Percentiles rank a stretch among this genome's conserved stretches.
These are phyloP conservation scores for Scheffersomyces stipitis DNA, from an alignment of 805 yeast genomes.

Conservation along the genomic window DNA sequence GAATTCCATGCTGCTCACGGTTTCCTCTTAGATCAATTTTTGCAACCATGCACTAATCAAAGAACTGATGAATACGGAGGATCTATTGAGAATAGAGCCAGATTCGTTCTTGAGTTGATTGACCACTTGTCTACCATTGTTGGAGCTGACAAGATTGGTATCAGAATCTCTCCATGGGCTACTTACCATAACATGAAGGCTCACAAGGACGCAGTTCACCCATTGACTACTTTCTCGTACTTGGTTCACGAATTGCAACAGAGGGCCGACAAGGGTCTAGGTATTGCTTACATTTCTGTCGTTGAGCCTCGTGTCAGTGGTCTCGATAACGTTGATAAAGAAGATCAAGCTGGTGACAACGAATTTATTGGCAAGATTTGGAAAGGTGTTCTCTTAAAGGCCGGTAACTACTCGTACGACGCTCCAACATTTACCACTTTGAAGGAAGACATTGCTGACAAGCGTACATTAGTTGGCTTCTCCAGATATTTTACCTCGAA, in stretches of 20 bases:
- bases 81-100: constrained; percentile 45
- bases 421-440: constrained; percentile 6
- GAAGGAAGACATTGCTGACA: constrained; percentile 26
- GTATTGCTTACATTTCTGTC: constrained; percentile 35
- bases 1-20: constrained; percentile 11
- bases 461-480: too few relatives aligned
- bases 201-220: constrained; percentile 18
- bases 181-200: constrained; percentile 19
- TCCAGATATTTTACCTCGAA: constrained; percentile 6
- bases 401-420: constrained; percentile 31
- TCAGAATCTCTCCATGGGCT: constrained; percentile 21
- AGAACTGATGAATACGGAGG: constrained; percentile 38
- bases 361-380: too few relatives aligned
- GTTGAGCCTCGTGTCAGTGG: constrained; percentile 31
- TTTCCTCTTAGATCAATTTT: constrained; percentile 49
- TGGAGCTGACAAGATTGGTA: constrained; percentile 16
- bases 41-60: constrained; percentile 44
- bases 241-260: constrained; percentile 39
- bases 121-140: constrained; percentile 13
- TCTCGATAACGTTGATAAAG: constrained; percentile 16
- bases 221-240: constrained; percentile 27
- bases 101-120: constrained; percentile 37
- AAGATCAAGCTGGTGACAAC: too few relatives aligned
- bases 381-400: constrained; percentile 44
- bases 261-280: constrained; percentile 30